These are phyloP conservation scores for Cucurbita moschata DNA, from an alignment of 306 rosid genomes.

Conservation along the genomic window DNA sequence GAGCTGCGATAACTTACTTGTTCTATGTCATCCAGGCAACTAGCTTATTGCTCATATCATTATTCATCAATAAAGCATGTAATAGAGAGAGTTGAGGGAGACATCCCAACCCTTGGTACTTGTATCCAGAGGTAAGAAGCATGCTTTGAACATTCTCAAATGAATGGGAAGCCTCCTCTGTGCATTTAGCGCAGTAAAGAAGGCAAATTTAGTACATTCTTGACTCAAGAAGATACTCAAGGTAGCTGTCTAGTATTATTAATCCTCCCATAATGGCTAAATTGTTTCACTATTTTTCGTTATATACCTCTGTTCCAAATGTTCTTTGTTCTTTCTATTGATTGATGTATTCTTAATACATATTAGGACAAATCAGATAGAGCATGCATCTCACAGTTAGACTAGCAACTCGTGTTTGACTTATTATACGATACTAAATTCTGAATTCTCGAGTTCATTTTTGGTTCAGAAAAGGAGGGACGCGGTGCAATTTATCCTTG, in stretches of 20 bases:
- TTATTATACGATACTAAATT: neutral
- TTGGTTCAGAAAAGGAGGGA: neutral
- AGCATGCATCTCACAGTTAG: neutral
- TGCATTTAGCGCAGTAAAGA: neutral
- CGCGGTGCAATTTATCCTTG: neutral
- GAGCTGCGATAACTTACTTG: neutral
- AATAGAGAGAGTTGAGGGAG: neutral
- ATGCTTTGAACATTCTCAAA: neutral
- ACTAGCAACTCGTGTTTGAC: neutral
- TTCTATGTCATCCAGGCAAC: neutral
- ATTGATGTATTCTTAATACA: neutral
- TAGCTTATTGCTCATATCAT: neutral
- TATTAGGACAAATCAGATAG: neutral
- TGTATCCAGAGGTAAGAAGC: neutral
- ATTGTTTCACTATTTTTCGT: neutral
- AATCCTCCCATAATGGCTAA: neutral
- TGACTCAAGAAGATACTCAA: neutral
- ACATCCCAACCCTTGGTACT: neutral
- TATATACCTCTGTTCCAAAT: neutral
- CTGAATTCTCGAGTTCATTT: neutral
- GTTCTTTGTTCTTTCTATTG: neutral
- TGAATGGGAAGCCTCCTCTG: neutral
- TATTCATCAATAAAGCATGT: neutral
- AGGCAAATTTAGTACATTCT: neutral
- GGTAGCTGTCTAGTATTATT: neutral